Percentiles rank a stretch among this genome's conserved stretches.
Conservation (phyloP, 1,284 basidiomycete species). For the Sporisorium iseilematis-ciliati region DNA sequence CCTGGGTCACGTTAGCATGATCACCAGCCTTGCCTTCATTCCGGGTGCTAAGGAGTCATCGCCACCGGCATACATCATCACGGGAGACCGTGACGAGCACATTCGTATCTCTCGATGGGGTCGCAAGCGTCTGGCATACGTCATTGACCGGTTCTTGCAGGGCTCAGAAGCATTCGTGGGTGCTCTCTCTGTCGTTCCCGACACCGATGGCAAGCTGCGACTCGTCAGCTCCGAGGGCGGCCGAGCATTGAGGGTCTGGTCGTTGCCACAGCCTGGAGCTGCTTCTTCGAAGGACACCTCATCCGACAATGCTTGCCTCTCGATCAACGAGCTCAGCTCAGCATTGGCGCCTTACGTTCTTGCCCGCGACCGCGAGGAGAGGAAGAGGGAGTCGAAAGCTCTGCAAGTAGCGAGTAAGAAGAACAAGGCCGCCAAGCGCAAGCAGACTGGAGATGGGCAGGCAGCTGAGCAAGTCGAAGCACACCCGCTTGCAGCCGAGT, state of each 20-base stretch:
- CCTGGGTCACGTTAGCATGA: slow-evolving; percentile 64
- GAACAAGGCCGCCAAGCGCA: slow-evolving; percentile 42
- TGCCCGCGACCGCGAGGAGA: slow-evolving; percentile 51
- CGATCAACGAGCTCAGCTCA: slow-evolving; percentile 37
- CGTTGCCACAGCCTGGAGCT: slow-evolving; percentile 26
- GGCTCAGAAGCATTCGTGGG: slow-evolving; percentile 61
- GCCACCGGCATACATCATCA: slow-evolving; percentile 53
- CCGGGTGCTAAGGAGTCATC: slow-evolving; percentile 14
- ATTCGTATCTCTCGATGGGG: slow-evolving; percentile 68
- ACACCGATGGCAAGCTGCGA: slow-evolving; percentile 19
- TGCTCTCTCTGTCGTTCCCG: slow-evolving; percentile 46
- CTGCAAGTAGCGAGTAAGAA: slow-evolving; percentile 37
- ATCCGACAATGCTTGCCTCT: slow-evolving; percentile 31
- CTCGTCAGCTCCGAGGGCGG: slow-evolving; percentile 62
- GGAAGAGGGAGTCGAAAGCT: slow-evolving; percentile 38
- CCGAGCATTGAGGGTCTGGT: slow-evolving; percentile 52
- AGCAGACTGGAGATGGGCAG: slow-evolving; percentile 21
- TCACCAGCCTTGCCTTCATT: slow-evolving; percentile 60
- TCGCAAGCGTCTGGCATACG: slow-evolving; percentile 48
- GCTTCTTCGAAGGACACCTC: slow-evolving; percentile 11
- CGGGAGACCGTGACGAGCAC: slow-evolving; percentile 67
- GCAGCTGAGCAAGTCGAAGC: slow-evolving; percentile 12
- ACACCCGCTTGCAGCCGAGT: slow-evolving; percentile 29
- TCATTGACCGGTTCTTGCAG: slow-evolving; percentile 61
- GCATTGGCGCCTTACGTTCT: slow-evolving; percentile 40